phyloP scores from a whole-genome alignment of 495 filamentous ascomycete species.

The Cryomyces minteri region DNA sequence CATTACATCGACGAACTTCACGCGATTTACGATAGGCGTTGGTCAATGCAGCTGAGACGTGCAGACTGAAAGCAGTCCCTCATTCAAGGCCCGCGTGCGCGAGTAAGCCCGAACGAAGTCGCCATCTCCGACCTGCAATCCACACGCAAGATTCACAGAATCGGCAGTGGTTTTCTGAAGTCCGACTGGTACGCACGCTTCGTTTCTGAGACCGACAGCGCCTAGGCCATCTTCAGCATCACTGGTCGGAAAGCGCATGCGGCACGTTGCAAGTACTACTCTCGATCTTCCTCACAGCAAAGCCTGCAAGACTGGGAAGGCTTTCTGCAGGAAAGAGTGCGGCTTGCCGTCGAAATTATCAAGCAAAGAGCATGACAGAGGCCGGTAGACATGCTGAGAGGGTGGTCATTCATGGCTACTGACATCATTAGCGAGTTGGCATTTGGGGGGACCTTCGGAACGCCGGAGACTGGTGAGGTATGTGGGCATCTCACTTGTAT shows the following conservation, averaged over 20 bases:
- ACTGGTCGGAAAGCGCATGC: constrained; percentile 2
- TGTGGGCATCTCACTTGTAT: neutral
- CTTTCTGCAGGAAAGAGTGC: constrained; percentile 1
- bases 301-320: constrained; percentile 7
- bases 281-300: constrained; percentile 4
- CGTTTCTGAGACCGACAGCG: neutral
- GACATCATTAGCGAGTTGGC: constrained; percentile 37
- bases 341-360: constrained; percentile 4
- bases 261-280: constrained; percentile 1
- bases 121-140: constrained; percentile 1
- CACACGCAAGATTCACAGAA: constrained; percentile 4
- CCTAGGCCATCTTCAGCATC: constrained; percentile 5
- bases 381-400: constrained; percentile 30
- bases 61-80: neutral
- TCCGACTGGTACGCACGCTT: constrained; percentile 4
- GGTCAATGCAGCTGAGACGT: neutral
- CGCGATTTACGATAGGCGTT: constrained; percentile 3
- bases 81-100: constrained; percentile 1
- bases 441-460: constrained; percentile 40
- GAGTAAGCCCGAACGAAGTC: constrained; percentile 4
- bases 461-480: constrained; percentile 32
- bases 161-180: constrained; percentile 6
- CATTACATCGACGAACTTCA: constrained; percentile 6
- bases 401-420: constrained; percentile 37
- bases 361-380: neutral